phyloP scores from a whole-genome alignment of 208 protist species.

The Trypanosoma lewisi region DNA sequence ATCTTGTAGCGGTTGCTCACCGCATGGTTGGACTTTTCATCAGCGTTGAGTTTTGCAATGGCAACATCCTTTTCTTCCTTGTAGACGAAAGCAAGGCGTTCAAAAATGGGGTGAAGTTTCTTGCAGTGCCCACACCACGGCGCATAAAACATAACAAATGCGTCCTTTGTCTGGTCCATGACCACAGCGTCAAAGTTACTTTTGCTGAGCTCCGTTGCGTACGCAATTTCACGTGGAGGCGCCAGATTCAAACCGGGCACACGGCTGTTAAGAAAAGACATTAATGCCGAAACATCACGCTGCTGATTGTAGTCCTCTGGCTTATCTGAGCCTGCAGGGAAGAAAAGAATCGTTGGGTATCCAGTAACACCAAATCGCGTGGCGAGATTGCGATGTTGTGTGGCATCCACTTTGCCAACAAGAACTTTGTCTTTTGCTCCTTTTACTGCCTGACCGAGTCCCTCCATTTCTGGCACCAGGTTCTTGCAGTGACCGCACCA shows the following conservation, averaged over 20 bases:
- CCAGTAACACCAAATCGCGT: constrained; percentile 36
- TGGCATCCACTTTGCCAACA: constrained; percentile 73
- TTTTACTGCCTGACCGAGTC: constrained; percentile 17
- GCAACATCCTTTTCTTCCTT: constrained; percentile 62
- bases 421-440: constrained; percentile 36
- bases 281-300: constrained; percentile 36
- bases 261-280: constrained; percentile 38
- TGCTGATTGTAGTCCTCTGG: constrained; percentile 36
- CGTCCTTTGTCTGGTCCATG: constrained; percentile 50
- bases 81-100: constrained; percentile 45
- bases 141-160: constrained; percentile 75
- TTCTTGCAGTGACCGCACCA: constrained; percentile 87
- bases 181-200: constrained; percentile 36
- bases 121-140: constrained; percentile 91
- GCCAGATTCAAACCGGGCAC: constrained; percentile 25
- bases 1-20: constrained; percentile 37
- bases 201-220: constrained; percentile 35
- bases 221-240: constrained; percentile 26
- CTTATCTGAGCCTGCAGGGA: constrained; percentile 35
- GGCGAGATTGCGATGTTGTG: constrained; percentile 37
- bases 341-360: constrained; percentile 75
- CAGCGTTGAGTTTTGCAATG: constrained; percentile 65
- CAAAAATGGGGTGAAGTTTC: constrained; percentile 58
- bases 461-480: constrained; percentile 37
- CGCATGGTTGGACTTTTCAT: constrained; percentile 31